phyloP scores from a whole-genome alignment of 176 grass and related monocot species.

The Lolium multiflorum region DNA sequence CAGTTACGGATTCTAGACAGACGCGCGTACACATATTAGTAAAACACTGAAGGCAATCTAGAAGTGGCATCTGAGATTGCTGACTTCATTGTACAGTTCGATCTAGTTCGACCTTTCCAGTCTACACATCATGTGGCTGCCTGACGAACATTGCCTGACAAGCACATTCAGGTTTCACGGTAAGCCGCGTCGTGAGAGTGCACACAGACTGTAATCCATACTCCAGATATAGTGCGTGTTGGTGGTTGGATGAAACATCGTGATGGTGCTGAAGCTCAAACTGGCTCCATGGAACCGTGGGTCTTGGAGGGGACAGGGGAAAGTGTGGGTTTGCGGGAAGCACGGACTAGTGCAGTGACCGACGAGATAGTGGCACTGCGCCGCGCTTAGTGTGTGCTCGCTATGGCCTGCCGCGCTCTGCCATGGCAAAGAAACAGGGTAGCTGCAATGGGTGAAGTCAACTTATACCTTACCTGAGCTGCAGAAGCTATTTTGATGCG shows the following conservation, averaged over 20 bases:
- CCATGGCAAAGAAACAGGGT: background rate
- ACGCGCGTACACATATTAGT: too few species aligned
- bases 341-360: conserved; percentile 33
- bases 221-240: conserved; percentile 3
- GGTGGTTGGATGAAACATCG: conserved; percentile 35
- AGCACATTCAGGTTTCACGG: background rate
- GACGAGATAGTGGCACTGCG: background rate
- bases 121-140: background rate
- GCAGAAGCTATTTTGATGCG: background rate
- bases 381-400: background rate
- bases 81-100: too few species aligned
- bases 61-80: too few species aligned
- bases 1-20: too few species aligned
- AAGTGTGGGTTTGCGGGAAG: conserved; percentile 16
- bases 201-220: conserved; percentile 4
- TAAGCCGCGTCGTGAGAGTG: background rate
- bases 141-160: background rate
- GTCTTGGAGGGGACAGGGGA: background rate
- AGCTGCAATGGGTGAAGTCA: background rate
- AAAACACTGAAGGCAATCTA: background rate
- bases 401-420: conserved; percentile 30
- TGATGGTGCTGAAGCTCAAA: background rate
- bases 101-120: background rate
- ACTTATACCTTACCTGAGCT: background rate
- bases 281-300: background rate